These are phyloP conservation scores for Scalesia atractyloides DNA, from an alignment of 129 eudicot species.

Conservation along the genomic window DNA sequence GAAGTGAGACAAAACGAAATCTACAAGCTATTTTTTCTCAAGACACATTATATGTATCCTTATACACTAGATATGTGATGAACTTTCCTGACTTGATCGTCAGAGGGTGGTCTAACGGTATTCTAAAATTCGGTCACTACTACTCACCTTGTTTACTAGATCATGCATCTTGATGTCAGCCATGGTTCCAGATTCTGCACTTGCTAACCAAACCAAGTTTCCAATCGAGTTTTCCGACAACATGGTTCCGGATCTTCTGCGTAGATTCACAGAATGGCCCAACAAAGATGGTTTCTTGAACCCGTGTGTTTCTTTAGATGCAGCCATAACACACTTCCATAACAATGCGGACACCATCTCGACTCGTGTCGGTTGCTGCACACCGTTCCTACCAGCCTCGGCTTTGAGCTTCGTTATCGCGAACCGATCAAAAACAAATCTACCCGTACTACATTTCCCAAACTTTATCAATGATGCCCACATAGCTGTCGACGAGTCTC, in stretches of 20 bases:
- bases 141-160: not conserved
- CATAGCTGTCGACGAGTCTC: not conserved
- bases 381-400: not conserved
- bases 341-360: slow-evolving; percentile 14
- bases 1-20: no score
- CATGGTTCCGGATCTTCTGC: slow-evolving; percentile 14
- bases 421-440: slow-evolving; percentile 22
- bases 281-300: not conserved
- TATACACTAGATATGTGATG: not conserved
- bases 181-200: not conserved
- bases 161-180: not conserved
- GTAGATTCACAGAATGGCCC: slow-evolving; percentile 16
- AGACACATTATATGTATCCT: not conserved
- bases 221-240: slow-evolving; percentile 17
- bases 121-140: not conserved
- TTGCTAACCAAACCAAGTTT: slow-evolving; percentile 10
- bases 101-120: no score
- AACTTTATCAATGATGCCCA: not conserved
- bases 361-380: slow-evolving; percentile 8
- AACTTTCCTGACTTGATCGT: not conserved
- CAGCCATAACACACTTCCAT: slow-evolving; percentile 24
- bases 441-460: slow-evolving; percentile 9
- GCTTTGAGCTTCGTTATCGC: slow-evolving; percentile 4
- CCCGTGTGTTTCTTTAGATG: not conserved
- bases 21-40: no score